Conservation (phyloP, 495 filamentous ascomycete genomes). For the Platismatia glauca region DNA sequence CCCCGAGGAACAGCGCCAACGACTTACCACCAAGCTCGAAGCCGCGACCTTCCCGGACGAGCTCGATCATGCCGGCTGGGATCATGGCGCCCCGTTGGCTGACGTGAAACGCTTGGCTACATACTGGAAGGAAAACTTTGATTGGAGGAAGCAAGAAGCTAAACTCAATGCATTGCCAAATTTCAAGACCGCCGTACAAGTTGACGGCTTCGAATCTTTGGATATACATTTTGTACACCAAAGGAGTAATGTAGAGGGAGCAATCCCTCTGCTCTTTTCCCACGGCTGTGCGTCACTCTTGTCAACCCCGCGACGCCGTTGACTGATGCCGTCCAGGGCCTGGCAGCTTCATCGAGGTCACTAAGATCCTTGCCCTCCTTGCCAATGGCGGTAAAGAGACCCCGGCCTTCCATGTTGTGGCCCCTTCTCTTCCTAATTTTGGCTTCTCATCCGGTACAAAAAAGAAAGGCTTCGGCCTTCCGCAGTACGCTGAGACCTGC, state of each 20-base stretch:
- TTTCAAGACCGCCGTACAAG: slow-evolving; percentile 33
- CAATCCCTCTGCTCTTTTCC: slow-evolving; percentile 38
- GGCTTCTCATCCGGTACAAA: slow-evolving; percentile 32
- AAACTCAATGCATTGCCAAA: slow-evolving; percentile 38
- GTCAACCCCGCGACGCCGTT: not conserved
- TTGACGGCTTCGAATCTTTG: slow-evolving; percentile 34
- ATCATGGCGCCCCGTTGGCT: slow-evolving; percentile 33
- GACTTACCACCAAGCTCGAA: slow-evolving; percentile 34
- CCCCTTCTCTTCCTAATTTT: slow-evolving; percentile 35
- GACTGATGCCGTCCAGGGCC: slow-evolving; percentile 23
- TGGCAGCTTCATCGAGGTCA: slow-evolving; percentile 34
- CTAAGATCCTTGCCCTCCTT: slow-evolving; percentile 31
- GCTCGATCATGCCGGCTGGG: slow-evolving; percentile 32
- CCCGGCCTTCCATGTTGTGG: slow-evolving; percentile 36
- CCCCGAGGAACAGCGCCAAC: slow-evolving; percentile 30
- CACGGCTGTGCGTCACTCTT: slow-evolving; percentile 33
- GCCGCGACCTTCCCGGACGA: slow-evolving; percentile 34
- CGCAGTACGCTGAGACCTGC: slow-evolving; percentile 52
- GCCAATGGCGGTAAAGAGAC: slow-evolving; percentile 18
- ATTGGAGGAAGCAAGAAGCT: slow-evolving; percentile 38
- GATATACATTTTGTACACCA: slow-evolving; percentile 42
- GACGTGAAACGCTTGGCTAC: slow-evolving; percentile 32
- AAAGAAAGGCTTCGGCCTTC: slow-evolving; percentile 43
- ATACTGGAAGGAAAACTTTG: slow-evolving; percentile 35
- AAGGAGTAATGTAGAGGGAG: slow-evolving; percentile 27